Conservation (phyloP, 768 basidiomycete species). For the Rhizopogon rudus region DNA sequence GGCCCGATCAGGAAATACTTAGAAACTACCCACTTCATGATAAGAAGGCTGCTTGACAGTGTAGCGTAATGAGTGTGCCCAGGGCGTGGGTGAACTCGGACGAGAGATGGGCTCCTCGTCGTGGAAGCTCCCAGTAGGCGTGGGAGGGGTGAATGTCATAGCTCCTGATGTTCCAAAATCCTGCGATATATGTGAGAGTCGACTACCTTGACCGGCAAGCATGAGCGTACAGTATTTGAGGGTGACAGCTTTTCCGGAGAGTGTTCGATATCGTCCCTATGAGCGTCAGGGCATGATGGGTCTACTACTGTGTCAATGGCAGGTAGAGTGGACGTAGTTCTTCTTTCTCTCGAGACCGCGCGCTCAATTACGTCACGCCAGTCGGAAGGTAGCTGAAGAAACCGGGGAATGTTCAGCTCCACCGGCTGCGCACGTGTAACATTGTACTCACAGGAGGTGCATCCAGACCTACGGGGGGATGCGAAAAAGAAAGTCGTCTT, state of each 20-base stretch:
- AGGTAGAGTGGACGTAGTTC: constrained; percentile 20
- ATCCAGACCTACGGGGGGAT: constrained; percentile 13
- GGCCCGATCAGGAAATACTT: neutral
- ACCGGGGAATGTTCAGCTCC: constrained; percentile 3
- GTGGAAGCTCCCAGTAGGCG: constrained; percentile 27
- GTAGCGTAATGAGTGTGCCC: constrained; percentile 16
- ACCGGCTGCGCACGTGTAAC: neutral
- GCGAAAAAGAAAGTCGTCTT: constrained; percentile 25
- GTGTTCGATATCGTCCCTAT: constrained; percentile 17
- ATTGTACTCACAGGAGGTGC: constrained; percentile 25
- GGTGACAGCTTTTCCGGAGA: constrained; percentile 28
- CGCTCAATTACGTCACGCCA: constrained; percentile 31
- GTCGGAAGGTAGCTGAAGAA: constrained; percentile 27
- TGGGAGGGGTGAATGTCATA: constrained; percentile 27
- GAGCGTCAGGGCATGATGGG: constrained; percentile 20
- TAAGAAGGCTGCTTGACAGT: neutral
- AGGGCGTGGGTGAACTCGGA: constrained; percentile 31
- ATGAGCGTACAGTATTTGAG: constrained; percentile 27
- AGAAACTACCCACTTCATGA: constrained; percentile 18
- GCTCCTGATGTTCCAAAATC: constrained; percentile 26
- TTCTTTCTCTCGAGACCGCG: constrained; percentile 25
- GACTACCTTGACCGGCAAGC: constrained; percentile 18
- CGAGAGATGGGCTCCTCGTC: constrained; percentile 30
- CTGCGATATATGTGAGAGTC: constrained; percentile 25
- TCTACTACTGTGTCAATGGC: constrained; percentile 29